A percentile compares a stretch with the other conserved stretches of the same genome.
phyloP scores from a whole-genome alignment of 2,329 filamentous ascomycete species.

The Annulohypoxylon truncatum region DNA sequence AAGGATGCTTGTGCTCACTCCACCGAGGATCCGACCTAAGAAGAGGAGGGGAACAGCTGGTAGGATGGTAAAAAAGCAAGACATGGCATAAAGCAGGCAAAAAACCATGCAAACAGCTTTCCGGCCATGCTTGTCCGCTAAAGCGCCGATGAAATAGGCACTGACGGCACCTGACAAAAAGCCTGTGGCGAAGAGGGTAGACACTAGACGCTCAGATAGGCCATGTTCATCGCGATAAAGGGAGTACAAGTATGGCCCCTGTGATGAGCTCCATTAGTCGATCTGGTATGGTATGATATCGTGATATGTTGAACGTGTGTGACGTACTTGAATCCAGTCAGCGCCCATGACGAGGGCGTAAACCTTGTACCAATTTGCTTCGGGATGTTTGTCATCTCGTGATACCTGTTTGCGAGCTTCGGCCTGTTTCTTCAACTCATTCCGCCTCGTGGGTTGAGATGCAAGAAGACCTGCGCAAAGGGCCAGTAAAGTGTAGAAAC shows the following conservation, averaged over 20 bases:
- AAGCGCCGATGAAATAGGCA: slow-evolving; percentile 54
- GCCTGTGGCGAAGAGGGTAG: slow-evolving; percentile 58
- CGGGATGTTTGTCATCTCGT: slow-evolving; percentile 52
- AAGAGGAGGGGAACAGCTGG: slow-evolving; percentile 59
- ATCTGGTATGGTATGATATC: background rate
- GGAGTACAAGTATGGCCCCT: slow-evolving; percentile 48
- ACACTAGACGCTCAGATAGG: slow-evolving; percentile 39
- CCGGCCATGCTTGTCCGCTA: slow-evolving; percentile 60
- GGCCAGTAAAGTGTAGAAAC: slow-evolving; percentile 42
- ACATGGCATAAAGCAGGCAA: slow-evolving; percentile 63
- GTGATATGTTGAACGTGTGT: background rate
- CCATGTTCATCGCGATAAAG: slow-evolving; percentile 47
- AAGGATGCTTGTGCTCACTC: slow-evolving; percentile 66
- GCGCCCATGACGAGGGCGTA: slow-evolving; percentile 58
- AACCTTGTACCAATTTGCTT: slow-evolving; percentile 56
- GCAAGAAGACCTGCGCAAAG: slow-evolving; percentile 44
- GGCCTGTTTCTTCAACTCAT: slow-evolving; percentile 39
- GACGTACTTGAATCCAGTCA: slow-evolving; percentile 58
- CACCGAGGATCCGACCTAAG: slow-evolving; percentile 65
- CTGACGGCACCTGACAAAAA: slow-evolving; percentile 63
- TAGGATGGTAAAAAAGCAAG: slow-evolving; percentile 64
- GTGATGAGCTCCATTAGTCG: slow-evolving; percentile 13
- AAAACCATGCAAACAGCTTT: slow-evolving; percentile 64
- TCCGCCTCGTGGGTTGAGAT: slow-evolving; percentile 46
- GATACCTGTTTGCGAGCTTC: slow-evolving; percentile 24